Evolutionary conservation across 352 stramenopile genomes (phyloP).

Genomic region (Phytophthora brassicae): DNA sequence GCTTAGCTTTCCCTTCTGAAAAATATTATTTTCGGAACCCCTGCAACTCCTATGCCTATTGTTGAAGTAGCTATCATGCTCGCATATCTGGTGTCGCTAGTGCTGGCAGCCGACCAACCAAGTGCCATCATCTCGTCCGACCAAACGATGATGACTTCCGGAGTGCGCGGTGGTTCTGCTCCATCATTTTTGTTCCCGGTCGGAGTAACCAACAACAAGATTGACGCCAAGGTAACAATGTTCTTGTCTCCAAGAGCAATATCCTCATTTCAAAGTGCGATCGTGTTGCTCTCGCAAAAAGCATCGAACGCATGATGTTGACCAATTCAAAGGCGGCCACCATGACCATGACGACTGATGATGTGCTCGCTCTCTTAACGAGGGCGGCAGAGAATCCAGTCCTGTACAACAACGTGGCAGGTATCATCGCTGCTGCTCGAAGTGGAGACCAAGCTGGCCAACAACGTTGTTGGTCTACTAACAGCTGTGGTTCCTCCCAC

Average conservation of each 20-base stretch:
- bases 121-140: background rate
- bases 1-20: too few species aligned
- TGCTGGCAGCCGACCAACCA: constrained; percentile 8
- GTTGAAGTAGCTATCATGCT: constrained; percentile 1
- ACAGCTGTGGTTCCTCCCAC: constrained; percentile 2
- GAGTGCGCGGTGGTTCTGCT: background rate
- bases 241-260: background rate
- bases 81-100: constrained; percentile 7
- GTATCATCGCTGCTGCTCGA: constrained; percentile 13
- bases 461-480: constrained; percentile 8
- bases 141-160: background rate
- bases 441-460: constrained; percentile 9
- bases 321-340: background rate
- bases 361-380: constrained; percentile 6
- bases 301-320: constrained; percentile 12
- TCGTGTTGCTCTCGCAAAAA: constrained; percentile 10
- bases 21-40: too few species aligned
- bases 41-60: too few species aligned
- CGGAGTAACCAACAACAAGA: background rate
- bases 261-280: constrained; percentile 8
- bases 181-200: background rate
- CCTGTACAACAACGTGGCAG: constrained; percentile 2
- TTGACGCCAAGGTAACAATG: background rate
- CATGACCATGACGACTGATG: constrained; percentile 5
- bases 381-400: constrained; percentile 1